Base-by-base conservation (phyloP, 805 yeast species). In the Candida bentonensis region DNA sequence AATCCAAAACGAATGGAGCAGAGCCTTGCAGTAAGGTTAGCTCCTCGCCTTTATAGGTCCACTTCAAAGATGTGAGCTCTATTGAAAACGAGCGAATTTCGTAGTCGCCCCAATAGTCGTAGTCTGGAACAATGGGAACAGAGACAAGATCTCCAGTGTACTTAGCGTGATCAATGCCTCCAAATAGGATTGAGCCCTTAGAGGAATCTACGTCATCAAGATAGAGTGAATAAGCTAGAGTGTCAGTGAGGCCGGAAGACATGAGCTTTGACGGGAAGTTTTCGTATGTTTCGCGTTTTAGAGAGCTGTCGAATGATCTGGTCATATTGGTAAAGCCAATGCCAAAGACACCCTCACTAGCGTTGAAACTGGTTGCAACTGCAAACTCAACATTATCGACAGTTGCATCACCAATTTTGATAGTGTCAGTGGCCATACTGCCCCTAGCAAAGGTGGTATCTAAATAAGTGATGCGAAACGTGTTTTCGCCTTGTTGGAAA, bases 381-480 rank as follows among this genome's bases (percentile, higher is more conserved):
- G 94, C 96, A 60, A 88, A 73, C 4, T 85, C 75, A 23, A 82
- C 64, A 1, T 66, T 51, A 9, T 79, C 65, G 3, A 69, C 60
- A 15, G 70, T 60, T 42, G 68, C 71, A 42, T 70, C 74, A 42
- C 76, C 76, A 45, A 84, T 53, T 1, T 54, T 49, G 5, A 87
- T 68, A 40, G 65, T 63, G 56, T 87, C 96, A 39, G 65, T 59
- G 20, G 79, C 87, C 69, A 73, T 77, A 15, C 50, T 51, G 15
- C 85, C 85, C 15, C 54, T 51, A 4, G 79, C 81, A 48, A 58
- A 67, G 7, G 75, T 58, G 28, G 56, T 53, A 52, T 77, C 83
- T 21, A 68, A 64, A 48, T 62, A 62, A 13, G 40, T 23, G 39
- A 61, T 57, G 43, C 25, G 42, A 45, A 61, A 62, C 42, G 40